Evolutionary conservation across 2,329 filamentous ascomycete genomes (phyloP), one percentile per base, ranked within the genome.

Genomic region (Gnomoniopsis sp.): DNA sequence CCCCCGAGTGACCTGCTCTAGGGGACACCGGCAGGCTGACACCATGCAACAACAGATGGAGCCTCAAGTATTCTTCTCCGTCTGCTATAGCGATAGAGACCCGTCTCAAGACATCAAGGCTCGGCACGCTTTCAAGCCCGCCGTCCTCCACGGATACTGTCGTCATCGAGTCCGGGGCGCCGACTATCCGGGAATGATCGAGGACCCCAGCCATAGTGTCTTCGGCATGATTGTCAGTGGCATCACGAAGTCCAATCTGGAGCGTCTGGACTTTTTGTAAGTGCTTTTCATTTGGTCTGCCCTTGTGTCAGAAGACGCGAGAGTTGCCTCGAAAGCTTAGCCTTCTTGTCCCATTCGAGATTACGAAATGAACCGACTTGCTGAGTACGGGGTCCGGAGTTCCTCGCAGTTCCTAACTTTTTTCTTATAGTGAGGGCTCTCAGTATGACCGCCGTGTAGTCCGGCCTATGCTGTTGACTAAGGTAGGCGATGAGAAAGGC

Each of bases 151-250:
- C 61, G 78, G 82, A 48, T 88, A 89, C 75, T 86, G 85, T 54
- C 90, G 93, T 33, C 82, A 80, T 68, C 86, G 88, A 23, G 90
- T 97, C 21, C 71, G 72, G 23, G 50, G 70, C 38, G 88, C 83
- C 36, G 91, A 96, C 72, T 98, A 96, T 70, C 93, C 93, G 0
- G 93, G 84, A 53, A 88, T 97, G 54, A 75, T 89, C 1, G 76
- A 83, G 6, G 77, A 84, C 59, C 51, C 71, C 3, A 77, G 77
- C 3, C 77, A 84, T 56, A 77, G 76, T 6, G 91, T 96, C 1
- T 84, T 88, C 2, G 93, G 93, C 3, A 87, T 88, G 23, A 84
- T 89, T 54, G 90, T 92, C 0, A 86, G 85, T 0, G 93, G 93
- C 0, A 76, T 98, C 47, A 96, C 90, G 0, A 83, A 88, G 41